Evolutionary conservation across 805 yeast genomes (phyloP), one percentile per base, ranked within the genome.

Genomic region (Nakazawaea ernobii): DNA sequence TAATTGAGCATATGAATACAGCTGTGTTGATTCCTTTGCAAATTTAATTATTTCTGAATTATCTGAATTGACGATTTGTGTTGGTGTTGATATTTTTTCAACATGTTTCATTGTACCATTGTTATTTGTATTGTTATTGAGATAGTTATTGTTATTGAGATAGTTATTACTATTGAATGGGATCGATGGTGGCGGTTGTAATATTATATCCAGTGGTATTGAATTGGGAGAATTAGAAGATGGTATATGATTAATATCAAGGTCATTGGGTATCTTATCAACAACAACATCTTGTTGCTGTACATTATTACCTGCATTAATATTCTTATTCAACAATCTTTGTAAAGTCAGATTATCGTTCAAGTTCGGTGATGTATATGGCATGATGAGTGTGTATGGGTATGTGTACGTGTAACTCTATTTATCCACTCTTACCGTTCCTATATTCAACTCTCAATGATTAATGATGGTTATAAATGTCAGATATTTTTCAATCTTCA

Each of bases 1-100:
- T 48, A 87, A 66, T 46, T 85, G 86, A 2, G 94, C 88, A 60
- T 88, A 88, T 0, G 95, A 86, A 59, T 85, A 88, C 1, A 95
- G 85, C 60, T 86, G 91, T 1, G 94, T 79, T 10, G 94, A 85
- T 55, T 85, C 90, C 26, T 81, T 79, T 5, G 92, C 89, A 58
- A 87, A 84, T 52, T 72, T 75, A 35, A 82, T 59, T 15, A 85
- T 70, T 46, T 82, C 80, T 8, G 41, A 28, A 3, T 8, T 14
- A 11, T 43, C 27, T 1, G 15, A 32, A 32, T 29, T 32, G 4
- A 36, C 38, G 3, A 33, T 13, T 20, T 30, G 42, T 24, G 33
- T 32, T 8, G 46, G 43, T 24, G 27, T 32, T 15, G 49, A 17
- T 26, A 20, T n/a, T 32, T 35, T 41, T 30, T 46, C 41, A 29